Percentiles rank a stretch among this genome's conserved stretches.
phyloP scores from a whole-genome alignment of 1,284 basidiomycete genomes.

The Irpex sp. region DNA sequence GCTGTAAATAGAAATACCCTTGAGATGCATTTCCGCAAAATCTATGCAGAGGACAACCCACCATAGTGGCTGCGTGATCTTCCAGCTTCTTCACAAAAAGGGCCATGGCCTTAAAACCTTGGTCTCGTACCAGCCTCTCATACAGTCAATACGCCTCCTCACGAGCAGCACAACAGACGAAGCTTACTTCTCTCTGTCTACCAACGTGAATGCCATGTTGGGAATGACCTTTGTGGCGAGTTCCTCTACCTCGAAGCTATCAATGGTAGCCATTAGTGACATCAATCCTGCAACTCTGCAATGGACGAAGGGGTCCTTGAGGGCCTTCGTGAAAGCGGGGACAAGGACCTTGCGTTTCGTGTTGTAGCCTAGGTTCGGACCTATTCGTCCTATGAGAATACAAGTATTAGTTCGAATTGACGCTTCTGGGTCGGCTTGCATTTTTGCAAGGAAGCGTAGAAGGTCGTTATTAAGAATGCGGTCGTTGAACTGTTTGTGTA shows the following conservation, averaged over 20 bases:
- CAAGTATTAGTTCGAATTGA: conserved; percentile 98
- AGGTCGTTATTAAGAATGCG: conserved; percentile 97
- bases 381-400: conserved; percentile 90
- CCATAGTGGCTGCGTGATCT: conserved; percentile 74
- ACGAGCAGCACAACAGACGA: background rate
- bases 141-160: background rate
- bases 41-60: conserved; percentile 26
- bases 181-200: conserved; percentile 86
- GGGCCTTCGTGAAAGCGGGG: conserved; percentile 86
- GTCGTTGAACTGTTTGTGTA: conserved; percentile 63
- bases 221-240: conserved; percentile 88
- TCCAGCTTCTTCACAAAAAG: conserved; percentile 85
- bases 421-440: conserved; percentile 88
- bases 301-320: conserved; percentile 92
- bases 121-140: conserved; percentile 79
- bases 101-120: conserved; percentile 88
- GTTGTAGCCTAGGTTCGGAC: conserved; percentile 77
- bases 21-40: background rate
- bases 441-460: conserved; percentile 86
- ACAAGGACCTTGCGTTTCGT: conserved; percentile 95
- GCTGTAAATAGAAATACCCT: conserved; percentile 37
- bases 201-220: conserved; percentile 69
- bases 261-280: conserved; percentile 93
- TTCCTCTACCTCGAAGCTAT: conserved; percentile 86
- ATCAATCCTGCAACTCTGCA: conserved; percentile 92